Conservation (phyloP, 371 early-diverging fungal species). For the Mucor lusitanicus region DNA sequence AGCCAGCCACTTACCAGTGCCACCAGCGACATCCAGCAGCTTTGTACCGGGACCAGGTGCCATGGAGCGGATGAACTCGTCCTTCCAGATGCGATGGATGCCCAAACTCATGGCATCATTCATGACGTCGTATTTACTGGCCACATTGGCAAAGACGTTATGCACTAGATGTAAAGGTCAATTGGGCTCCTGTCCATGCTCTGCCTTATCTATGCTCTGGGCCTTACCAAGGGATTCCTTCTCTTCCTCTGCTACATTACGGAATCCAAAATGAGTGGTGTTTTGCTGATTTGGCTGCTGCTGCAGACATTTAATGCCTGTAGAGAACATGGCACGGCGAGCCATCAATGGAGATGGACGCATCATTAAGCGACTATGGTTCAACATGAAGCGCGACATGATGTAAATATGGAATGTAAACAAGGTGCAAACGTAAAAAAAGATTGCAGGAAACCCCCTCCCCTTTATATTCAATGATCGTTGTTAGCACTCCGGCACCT, state of each 20-base stretch:
- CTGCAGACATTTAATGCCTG: slow-evolving; percentile 2
- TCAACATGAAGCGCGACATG: slow-evolving; percentile 10
- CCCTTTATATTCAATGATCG: neutral
- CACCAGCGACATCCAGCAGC: slow-evolving; percentile 96
- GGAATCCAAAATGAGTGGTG: slow-evolving; percentile 91
- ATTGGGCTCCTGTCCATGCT: neutral
- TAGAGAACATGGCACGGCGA: slow-evolving; percentile 12
- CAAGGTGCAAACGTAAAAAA: neutral
- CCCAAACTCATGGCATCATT: slow-evolving; percentile 96
- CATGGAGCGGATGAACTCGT: slow-evolving; percentile 83
- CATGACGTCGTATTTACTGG: slow-evolving; percentile 94
- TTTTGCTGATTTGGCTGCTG: slow-evolving; percentile 28
- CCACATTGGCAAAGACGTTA: slow-evolving; percentile 91
- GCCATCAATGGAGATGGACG: slow-evolving; percentile 6
- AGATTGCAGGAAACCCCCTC: neutral
- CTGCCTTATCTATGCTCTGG: neutral
- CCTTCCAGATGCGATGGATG: slow-evolving; percentile 95
- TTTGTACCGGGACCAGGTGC: slow-evolving; percentile 85
- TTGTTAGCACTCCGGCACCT: no score
- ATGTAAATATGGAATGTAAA: neutral
- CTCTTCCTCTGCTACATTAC: slow-evolving; percentile 78
- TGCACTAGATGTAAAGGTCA: slow-evolving; percentile 55
- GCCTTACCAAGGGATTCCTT: slow-evolving; percentile 82
- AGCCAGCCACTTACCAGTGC: slow-evolving; percentile 71
- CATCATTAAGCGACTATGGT: slow-evolving; percentile 13